These are phyloP conservation scores for Cicer bijugum DNA, from an alignment of 306 rosid species.

Conservation along the genomic window DNA sequence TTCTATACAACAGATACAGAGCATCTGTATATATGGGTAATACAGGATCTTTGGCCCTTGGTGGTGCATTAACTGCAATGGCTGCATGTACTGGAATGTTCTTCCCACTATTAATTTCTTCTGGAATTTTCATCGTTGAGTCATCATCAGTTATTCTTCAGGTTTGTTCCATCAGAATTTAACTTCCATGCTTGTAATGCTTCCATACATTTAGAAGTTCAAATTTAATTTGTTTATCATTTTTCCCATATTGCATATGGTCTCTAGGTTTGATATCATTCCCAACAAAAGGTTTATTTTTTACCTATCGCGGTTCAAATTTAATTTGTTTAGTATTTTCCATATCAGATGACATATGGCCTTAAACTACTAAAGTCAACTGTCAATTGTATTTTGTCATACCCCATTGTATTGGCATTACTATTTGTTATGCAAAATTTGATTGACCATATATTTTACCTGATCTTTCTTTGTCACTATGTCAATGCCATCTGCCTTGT, in stretches of 20 bases:
- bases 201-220: background rate
- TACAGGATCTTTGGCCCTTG: conserved; percentile 91
- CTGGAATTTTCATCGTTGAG: conserved; percentile 76
- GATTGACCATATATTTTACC: background rate
- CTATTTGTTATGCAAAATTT: background rate
- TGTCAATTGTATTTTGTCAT: background rate
- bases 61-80: conserved; percentile 94
- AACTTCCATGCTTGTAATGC: conserved; percentile 26
- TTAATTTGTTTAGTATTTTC: conserved; percentile 13
- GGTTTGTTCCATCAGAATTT: conserved; percentile 46
- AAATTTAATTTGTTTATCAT: background rate
- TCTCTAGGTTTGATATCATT: background rate
- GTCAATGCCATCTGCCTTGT: background rate
- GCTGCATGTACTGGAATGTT: conserved; percentile 97
- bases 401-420: background rate
- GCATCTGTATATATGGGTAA: conserved; percentile 92
- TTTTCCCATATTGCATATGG: background rate
- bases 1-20: conserved; percentile 84
- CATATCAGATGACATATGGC: background rate
- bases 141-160: conserved; percentile 73
- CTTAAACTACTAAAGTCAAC: background rate
- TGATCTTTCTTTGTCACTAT: conserved; percentile 8
- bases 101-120: conserved; percentile 79
- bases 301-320: background rate
- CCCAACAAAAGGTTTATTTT: background rate